Conservation (phyloP, 192 early-diverging fungal species). For the Rhizophagus clarus region DNA sequence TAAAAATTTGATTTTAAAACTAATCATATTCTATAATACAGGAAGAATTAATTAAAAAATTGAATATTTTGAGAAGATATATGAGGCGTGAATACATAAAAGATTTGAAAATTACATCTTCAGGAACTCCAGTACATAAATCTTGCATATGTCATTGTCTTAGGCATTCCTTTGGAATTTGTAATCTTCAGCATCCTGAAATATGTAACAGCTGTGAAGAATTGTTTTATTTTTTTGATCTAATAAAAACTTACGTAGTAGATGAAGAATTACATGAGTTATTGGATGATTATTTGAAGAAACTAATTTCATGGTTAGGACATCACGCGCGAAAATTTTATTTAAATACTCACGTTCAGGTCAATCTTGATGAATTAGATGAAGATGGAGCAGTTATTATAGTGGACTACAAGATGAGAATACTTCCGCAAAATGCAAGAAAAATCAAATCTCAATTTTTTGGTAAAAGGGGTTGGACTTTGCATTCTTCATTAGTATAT, state of each 20-base stretch:
- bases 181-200: background rate
- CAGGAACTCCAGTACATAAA: background rate
- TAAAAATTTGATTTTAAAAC: no score
- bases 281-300: background rate
- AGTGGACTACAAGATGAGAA: background rate
- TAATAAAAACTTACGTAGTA: background rate
- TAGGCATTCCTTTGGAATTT: background rate
- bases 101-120: background rate
- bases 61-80: background rate
- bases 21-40: no score
- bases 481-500: background rate
- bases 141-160: constrained; percentile 1
- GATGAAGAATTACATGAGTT: background rate
- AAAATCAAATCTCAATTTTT: background rate
- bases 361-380: background rate
- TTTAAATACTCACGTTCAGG: background rate
- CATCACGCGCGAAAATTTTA: background rate
- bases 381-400: background rate
- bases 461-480: background rate
- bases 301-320: background rate
- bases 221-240: background rate
- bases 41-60: no score
- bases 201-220: background rate
- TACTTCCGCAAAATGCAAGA: background rate
- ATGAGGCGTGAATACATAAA: background rate